Conservation (phyloP, 148 eudicot genomes). For the Rhododendron ovatum region DNA sequence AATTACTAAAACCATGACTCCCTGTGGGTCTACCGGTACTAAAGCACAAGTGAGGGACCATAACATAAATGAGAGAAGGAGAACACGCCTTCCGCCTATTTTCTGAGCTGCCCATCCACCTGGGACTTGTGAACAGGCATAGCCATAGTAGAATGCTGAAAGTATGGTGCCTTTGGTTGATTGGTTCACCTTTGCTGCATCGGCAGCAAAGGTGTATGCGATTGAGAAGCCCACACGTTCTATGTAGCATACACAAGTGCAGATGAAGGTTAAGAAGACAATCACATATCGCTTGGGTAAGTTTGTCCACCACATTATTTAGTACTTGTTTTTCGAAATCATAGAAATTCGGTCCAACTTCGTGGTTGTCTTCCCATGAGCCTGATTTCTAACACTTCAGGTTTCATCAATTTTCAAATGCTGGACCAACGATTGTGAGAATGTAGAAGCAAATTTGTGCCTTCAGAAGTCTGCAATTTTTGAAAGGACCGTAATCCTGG, state of each 20-base stretch:
- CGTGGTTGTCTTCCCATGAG: neutral
- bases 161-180: conserved; percentile 88
- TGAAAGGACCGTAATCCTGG: neutral
- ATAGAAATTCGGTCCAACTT: neutral
- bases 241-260: conserved; percentile 86
- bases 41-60: conserved; percentile 55
- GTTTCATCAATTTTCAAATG: conserved; percentile 2
- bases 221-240: conserved; percentile 97
- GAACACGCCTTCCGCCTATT: conserved; percentile 89
- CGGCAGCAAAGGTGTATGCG: conserved; percentile 46
- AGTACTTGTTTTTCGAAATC: neutral
- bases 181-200: conserved; percentile 28
- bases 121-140: conserved; percentile 89
- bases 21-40: conserved; percentile 76
- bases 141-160: conserved; percentile 87
- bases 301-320: conserved; percentile 18
- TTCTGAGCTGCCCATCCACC: conserved; percentile 98
- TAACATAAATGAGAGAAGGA: conserved; percentile 72
- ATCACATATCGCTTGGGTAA: conserved; percentile 77
- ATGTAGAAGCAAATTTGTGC: neutral
- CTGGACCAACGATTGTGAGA: neutral
- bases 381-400: neutral
- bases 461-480: neutral
- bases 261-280: conserved; percentile 75
- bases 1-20: conserved; percentile 46